phyloP scores from a whole-genome alignment of 2,329 filamentous ascomycete genomes.

The Phaeomoniella chlamydospora region DNA sequence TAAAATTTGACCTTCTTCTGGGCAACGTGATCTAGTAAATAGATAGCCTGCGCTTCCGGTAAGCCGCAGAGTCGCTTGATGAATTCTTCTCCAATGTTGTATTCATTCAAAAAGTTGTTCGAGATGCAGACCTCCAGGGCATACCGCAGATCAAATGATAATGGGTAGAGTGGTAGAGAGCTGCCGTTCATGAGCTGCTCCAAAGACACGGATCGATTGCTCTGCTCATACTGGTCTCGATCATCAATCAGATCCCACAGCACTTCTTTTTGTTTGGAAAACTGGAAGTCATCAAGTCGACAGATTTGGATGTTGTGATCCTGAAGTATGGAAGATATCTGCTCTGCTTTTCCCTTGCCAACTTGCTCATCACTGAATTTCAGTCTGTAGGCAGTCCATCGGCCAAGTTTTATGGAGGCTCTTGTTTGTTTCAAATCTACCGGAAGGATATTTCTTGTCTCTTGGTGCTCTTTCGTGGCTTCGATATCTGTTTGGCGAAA shows the following conservation, averaged over 20 bases:
- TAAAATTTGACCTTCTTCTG: slow-evolving; percentile 48
- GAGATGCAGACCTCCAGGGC: slow-evolving; percentile 92
- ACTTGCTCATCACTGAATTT: slow-evolving; percentile 22
- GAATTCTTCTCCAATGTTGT: slow-evolving; percentile 56
- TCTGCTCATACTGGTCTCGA: slow-evolving; percentile 6
- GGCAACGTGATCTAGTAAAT: slow-evolving; percentile 60
- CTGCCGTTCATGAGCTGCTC: slow-evolving; percentile 3
- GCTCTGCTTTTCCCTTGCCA: slow-evolving; percentile 19
- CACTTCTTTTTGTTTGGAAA: slow-evolving; percentile 12
- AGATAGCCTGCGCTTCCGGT: slow-evolving; percentile 36
- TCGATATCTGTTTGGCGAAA: slow-evolving; percentile 50
- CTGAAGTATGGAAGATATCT: slow-evolving; percentile 39
- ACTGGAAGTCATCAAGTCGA: slow-evolving; percentile 25
- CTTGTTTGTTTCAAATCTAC: slow-evolving; percentile 32
- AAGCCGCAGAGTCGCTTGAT: slow-evolving; percentile 43
- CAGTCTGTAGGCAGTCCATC: slow-evolving; percentile 49
- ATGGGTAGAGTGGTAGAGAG: slow-evolving; percentile 16
- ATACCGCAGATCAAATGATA: slow-evolving; percentile 66
- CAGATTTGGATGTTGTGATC: slow-evolving; percentile 58
- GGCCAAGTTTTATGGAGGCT: slow-evolving; percentile 46
- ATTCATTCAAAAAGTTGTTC: slow-evolving; percentile 59
- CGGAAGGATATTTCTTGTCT: slow-evolving; percentile 14
- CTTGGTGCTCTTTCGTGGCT: slow-evolving; percentile 22
- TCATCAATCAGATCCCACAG: slow-evolving; percentile 27
- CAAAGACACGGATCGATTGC: background rate